These are phyloP conservation scores for Erysimum cheiranthoides DNA, from an alignment of 345 rosid species.

Conservation along the genomic window DNA sequence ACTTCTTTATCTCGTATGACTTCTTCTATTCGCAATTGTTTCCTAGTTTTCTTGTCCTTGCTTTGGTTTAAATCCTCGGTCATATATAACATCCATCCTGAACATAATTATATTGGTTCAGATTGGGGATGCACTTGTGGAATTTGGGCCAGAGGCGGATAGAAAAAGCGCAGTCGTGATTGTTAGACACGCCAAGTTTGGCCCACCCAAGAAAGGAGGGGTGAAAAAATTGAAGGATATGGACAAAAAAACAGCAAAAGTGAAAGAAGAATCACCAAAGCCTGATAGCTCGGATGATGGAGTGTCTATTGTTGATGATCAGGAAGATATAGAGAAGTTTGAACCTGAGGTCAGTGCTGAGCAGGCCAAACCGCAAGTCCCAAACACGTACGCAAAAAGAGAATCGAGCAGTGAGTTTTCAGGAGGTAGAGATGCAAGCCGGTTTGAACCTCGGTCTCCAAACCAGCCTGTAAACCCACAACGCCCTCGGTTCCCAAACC, in stretches of 20 bases:
- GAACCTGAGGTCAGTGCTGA: conserved; percentile 18
- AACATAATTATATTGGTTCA: conserved; percentile 38
- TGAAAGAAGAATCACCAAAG: conserved; percentile 31
- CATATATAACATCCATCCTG: conserved; percentile 4
- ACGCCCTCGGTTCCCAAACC: conserved; percentile 26
- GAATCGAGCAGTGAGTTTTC: conserved; percentile 51
- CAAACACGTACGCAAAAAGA: conserved; percentile 57
- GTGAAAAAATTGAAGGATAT: conserved; percentile 51
- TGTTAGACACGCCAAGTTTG: conserved; percentile 76
- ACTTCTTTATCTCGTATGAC: neutral
- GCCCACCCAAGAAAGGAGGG: conserved; percentile 70
- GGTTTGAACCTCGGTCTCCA: conserved; percentile 39
- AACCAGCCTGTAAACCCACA: conserved; percentile 29
- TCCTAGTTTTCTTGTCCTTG: conserved; percentile 7
- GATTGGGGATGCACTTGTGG: conserved; percentile 75
- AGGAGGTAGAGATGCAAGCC: conserved; percentile 33
- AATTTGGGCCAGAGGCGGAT: conserved; percentile 72
- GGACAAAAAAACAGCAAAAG: conserved; percentile 34
- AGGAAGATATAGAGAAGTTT: conserved; percentile 18
- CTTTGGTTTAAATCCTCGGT: conserved; percentile 3
- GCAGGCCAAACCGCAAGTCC: conserved; percentile 7
- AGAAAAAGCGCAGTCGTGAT: conserved; percentile 65
- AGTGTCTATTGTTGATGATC: conserved; percentile 38
- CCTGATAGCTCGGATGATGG: neutral
- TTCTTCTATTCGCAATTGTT: neutral